Evolutionary conservation across 2,329 filamentous ascomycete genomes (phyloP).

Genomic region (Pseudocercospora cruenta): DNA sequence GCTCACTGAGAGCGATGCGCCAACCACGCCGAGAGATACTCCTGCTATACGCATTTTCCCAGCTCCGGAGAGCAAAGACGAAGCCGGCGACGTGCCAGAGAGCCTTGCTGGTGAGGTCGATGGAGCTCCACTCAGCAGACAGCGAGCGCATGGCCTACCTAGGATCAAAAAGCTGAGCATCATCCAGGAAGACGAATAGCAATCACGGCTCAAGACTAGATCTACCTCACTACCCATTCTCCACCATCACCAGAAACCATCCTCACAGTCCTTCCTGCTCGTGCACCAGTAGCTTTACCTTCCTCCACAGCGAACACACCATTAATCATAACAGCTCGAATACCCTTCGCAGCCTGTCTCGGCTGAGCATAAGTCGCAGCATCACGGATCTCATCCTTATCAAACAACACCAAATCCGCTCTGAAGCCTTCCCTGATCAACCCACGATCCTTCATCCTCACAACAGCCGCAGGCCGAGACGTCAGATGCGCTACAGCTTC

Average conservation of each 20-base stretch:
- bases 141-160: neutral
- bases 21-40: neutral
- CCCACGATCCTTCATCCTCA: slow-evolving; percentile 30
- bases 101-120: neutral
- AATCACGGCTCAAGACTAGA: rapidly evolving
- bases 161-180: neutral
- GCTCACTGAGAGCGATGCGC: neutral
- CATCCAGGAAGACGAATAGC: neutral
- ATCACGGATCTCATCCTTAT: slow-evolving; percentile 31
- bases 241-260: slow-evolving; percentile 14
- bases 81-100: neutral
- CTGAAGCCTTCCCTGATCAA: slow-evolving; percentile 30
- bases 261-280: slow-evolving; percentile 31
- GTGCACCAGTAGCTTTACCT: slow-evolving; percentile 24
- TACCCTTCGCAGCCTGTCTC: slow-evolving; percentile 31
- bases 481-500: slow-evolving; percentile 36
- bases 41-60: neutral
- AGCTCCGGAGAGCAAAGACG: neutral
- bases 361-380: slow-evolving; percentile 34
- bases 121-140: neutral
- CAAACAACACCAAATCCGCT: slow-evolving; percentile 35
- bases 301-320: slow-evolving; percentile 33
- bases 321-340: slow-evolving; percentile 34
- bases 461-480: slow-evolving; percentile 28
- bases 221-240: slow-evolving; percentile 17